phyloP scores from a whole-genome alignment of 768 basidiomycete species.

The Mycena alexandri region DNA sequence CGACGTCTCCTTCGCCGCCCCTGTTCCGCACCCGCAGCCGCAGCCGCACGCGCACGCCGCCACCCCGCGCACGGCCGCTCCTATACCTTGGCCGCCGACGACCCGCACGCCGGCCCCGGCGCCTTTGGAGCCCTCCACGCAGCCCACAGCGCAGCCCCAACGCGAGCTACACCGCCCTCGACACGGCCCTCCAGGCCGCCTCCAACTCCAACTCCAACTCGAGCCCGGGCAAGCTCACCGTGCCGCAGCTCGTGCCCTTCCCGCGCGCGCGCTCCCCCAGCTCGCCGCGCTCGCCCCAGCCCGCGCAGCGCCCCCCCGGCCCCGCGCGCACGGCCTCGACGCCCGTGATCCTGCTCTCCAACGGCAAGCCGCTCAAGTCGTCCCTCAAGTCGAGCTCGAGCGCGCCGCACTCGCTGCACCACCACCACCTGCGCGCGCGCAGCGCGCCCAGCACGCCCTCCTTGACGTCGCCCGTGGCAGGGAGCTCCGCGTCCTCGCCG shows the following conservation, averaged over 20 bases:
- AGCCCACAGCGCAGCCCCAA: too few species aligned
- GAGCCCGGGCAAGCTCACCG: too few species aligned
- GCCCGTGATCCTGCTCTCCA: slow-evolving; percentile 58
- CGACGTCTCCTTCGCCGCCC: slow-evolving; percentile 36
- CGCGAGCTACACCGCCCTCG: too few species aligned
- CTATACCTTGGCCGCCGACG: slow-evolving; percentile 45
- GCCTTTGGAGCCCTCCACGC: slow-evolving; percentile 51
- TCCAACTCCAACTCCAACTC: too few species aligned
- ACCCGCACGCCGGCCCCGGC: slow-evolving; percentile 55
- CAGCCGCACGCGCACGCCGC: slow-evolving; percentile 28
- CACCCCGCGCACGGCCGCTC: slow-evolving; percentile 16
- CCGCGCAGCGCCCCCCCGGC: slow-evolving; percentile 42
- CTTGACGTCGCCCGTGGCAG: too few species aligned
- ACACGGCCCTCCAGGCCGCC: too few species aligned
- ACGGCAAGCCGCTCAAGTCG: slow-evolving; percentile 43
- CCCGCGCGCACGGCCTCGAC: slow-evolving; percentile 41
- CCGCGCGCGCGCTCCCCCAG: slow-evolving; percentile 52
- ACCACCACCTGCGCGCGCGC: slow-evolving; percentile 10
- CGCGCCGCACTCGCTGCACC: too few species aligned
- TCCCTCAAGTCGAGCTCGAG: slow-evolving; percentile 14
- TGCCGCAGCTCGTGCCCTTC: slow-evolving; percentile 60
- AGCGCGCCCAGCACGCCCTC: slow-evolving; percentile 20
- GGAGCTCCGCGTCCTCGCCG: too few species aligned
- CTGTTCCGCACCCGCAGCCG: slow-evolving; percentile 22
- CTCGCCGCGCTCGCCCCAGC: slow-evolving; percentile 35